phyloP scores from a whole-genome alignment of 1,284 basidiomycete genomes.

The Ceratobasidium sp. region DNA sequence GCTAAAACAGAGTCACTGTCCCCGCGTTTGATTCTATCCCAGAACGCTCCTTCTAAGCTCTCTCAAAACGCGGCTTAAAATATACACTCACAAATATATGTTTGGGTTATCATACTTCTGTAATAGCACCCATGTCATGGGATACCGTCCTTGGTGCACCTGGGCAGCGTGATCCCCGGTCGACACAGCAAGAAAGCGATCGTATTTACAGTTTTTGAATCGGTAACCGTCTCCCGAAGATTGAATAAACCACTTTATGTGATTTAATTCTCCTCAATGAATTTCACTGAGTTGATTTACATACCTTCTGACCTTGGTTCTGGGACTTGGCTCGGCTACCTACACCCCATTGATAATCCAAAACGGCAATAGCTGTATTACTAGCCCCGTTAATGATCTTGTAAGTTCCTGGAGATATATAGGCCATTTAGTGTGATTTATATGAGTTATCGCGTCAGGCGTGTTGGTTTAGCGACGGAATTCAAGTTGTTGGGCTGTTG shows the following conservation, averaged over 20 bases:
- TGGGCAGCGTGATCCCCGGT: not conserved
- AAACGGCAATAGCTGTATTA: not conserved
- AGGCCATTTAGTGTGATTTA: constrained; percentile 3
- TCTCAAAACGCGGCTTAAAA: not conserved
- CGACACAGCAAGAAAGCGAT: not conserved
- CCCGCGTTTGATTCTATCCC: not conserved
- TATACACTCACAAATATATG: constrained; percentile 6
- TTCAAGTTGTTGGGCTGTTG: too few species aligned
- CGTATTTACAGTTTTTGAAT: constrained; percentile 6
- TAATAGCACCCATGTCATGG: not conserved
- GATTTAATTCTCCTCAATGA: too few species aligned
- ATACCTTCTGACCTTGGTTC: not conserved
- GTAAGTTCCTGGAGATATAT: not conserved
- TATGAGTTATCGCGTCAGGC: not conserved
- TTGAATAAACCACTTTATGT: not conserved
- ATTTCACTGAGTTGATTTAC: not conserved
- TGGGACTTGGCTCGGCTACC: not conserved
- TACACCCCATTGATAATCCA: not conserved
- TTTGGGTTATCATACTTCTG: not conserved
- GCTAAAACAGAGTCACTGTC: not conserved
- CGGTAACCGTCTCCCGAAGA: not conserved
- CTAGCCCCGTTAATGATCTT: constrained; percentile 2
- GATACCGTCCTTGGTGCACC: not conserved
- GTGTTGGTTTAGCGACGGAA: too few species aligned
- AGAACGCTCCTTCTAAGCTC: too few species aligned